These are phyloP conservation scores for Tricholoma flavovirens DNA, from an alignment of 768 basidiomycete species.

Conservation along the genomic window DNA sequence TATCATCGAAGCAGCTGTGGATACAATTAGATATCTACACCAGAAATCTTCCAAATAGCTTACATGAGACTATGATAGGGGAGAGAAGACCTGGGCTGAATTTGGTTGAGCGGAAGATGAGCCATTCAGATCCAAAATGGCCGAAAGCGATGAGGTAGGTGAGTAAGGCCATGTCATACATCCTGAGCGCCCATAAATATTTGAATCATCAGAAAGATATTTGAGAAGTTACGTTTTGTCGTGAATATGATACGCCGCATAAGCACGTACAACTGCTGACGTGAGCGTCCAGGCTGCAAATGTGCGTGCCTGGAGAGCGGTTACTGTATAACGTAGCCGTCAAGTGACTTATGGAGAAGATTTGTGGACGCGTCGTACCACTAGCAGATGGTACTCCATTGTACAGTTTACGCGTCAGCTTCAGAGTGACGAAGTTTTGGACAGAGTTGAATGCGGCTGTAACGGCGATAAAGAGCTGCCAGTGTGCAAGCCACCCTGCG, in stretches of 20 bases:
- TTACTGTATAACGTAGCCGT: conserved; percentile 48
- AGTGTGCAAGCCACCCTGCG: conserved; percentile 73
- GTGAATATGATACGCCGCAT: conserved; percentile 87
- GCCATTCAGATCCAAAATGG: conserved; percentile 83
- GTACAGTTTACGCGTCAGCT: conserved; percentile 76
- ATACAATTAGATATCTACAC: conserved; percentile 9
- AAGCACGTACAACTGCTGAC: conserved; percentile 74
- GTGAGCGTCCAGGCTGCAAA: conserved; percentile 91
- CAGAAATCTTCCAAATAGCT: conserved; percentile 23
- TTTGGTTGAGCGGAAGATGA: conserved; percentile 75
- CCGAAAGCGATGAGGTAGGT: conserved; percentile 87
- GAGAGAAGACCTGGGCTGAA: conserved; percentile 54
- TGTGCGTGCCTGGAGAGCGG: conserved; percentile 78
- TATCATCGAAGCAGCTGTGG: conserved; percentile 56
- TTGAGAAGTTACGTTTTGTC: conserved; percentile 62
- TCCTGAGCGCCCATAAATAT: conserved; percentile 15
- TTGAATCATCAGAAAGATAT: conserved; percentile 1
- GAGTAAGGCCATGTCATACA: conserved; percentile 85
- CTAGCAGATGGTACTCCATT: conserved; percentile 31
- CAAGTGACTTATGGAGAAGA: background rate
- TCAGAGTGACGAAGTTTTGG: conserved; percentile 77
- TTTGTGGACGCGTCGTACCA: conserved; percentile 23
- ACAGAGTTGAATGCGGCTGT: conserved; percentile 81
- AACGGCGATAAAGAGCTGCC: conserved; percentile 79
- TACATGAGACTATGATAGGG: conserved; percentile 84